Evolutionary conservation across 805 yeast genomes (phyloP).

Genomic region (Teunomyces funiuensis): DNA sequence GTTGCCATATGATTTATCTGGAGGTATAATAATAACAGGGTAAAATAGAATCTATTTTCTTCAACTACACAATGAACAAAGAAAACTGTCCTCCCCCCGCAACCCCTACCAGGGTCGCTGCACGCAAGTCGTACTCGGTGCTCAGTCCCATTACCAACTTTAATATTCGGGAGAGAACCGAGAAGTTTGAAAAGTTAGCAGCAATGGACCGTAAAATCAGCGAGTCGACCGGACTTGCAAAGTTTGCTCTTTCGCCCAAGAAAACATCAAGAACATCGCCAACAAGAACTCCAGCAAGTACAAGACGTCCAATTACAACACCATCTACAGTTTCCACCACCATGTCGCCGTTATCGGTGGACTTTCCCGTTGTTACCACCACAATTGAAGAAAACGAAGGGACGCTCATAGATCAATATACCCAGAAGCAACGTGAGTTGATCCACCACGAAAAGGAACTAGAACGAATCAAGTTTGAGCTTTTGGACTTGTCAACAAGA

Average conservation of each 20-base stretch:
- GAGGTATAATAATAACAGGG: no score
- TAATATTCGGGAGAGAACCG: background rate
- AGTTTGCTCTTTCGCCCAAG: constrained; percentile 32
- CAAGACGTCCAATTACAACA: background rate
- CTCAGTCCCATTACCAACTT: background rate
- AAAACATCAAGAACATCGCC: background rate
- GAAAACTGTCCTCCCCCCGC: background rate
- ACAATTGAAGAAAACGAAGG: constrained; percentile 2
- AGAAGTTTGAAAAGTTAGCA: constrained; percentile 1
- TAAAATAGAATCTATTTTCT: no score
- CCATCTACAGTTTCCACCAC: background rate
- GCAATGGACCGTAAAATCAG: constrained; percentile 26
- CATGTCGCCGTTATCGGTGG: background rate
- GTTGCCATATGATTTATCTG: no score
- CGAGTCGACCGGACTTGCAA: constrained; percentile 51
- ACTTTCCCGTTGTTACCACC: background rate
- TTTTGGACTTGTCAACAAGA: constrained; percentile 30
- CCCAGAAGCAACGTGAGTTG: constrained; percentile 55
- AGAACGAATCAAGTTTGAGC: constrained; percentile 30
- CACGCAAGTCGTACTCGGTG: background rate
- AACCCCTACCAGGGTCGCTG: background rate
- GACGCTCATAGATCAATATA: constrained; percentile 28
- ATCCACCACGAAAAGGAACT: constrained; percentile 47
- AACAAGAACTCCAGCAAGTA: background rate
- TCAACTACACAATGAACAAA: background rate